Evolutionary conservation across 805 yeast genomes (phyloP).

Genomic region (Cyberlindnera galapagoensis): DNA sequence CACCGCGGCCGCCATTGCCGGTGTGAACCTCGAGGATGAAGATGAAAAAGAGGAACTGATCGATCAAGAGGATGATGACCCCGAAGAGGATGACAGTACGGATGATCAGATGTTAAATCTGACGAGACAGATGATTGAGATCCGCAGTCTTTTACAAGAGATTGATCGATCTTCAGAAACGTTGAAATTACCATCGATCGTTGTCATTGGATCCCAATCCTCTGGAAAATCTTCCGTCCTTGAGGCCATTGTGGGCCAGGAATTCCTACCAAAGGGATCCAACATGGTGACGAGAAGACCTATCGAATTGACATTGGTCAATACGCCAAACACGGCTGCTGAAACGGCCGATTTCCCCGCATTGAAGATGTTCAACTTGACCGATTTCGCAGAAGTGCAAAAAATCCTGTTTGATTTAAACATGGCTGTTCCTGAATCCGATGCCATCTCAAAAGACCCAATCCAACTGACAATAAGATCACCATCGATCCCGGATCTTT

Average conservation of each 20-base stretch:
- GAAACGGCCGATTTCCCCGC: conserved; percentile 94
- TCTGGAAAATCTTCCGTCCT: conserved; percentile 96
- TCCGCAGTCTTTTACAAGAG: conserved; percentile 67
- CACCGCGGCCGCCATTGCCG: conserved; percentile 45
- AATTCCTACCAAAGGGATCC: conserved; percentile 92
- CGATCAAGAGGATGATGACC: conserved; percentile 43
- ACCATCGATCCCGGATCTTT: conserved; percentile 85
- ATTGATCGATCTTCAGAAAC: conserved; percentile 70
- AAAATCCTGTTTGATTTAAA: conserved; percentile 81
- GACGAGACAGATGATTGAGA: conserved; percentile 96
- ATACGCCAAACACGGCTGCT: conserved; percentile 74
- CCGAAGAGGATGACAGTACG: conserved; percentile 51
- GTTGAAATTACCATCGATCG: conserved; percentile 85
- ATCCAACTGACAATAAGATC: conserved; percentile 88
- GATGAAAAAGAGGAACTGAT: conserved; percentile 33
- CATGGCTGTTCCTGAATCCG: conserved; percentile 82
- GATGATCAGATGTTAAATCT: conserved; percentile 80
- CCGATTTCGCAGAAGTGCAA: conserved; percentile 87
- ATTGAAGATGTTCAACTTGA: conserved; percentile 69
- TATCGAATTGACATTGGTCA: conserved; percentile 86
- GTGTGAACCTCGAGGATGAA: conserved; percentile 37
- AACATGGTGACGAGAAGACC: conserved; percentile 99
- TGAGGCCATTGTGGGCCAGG: conserved; percentile 97
- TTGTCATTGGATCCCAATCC: conserved; percentile 95
- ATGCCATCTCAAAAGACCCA: conserved; percentile 89